Base-by-base conservation (phyloP, 2,329 filamentous ascomycete genomes). In the Paracoccidioides brasiliensis region DNA sequence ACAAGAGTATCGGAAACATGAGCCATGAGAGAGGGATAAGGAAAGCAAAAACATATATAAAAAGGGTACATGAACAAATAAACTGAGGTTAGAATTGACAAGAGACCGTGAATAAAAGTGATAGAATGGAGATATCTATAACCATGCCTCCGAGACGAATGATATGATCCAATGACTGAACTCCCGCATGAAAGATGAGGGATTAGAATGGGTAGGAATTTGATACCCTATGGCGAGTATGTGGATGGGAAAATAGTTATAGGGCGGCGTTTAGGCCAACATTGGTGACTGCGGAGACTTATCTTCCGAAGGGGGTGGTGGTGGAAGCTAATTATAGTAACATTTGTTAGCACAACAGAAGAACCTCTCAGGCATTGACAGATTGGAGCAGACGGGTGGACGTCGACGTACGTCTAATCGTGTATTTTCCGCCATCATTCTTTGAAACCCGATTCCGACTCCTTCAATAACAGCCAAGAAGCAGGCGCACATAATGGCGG, bases 391-490 rank as follows among this genome's bases (percentile, higher is more conserved):
- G 12, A 14, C 4, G 15, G 49, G 3, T 4, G 45, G 8, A 5
- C 3, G 14, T 49, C 37, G 15, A 32, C 49, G 3, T 37, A 85
- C 83, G 75, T 95, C 89, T 64, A 95, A 76, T 75, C 85, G 85
- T 61, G 89, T 95, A 70, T 85, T 86, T 60, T 90, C 87, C 40
- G 90, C 88, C 81, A 95, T 87, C 85, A 95, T 90, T 72, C 90
- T 85, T 72, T 90, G 86, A 76, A 96, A 91, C 7, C 88, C 90
- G 68, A 98, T 97, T 64, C 91, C 91, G 55, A 97, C 93, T 65
- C 93, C 91, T 74, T 98, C 91, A 61, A 98, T 97, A 62, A 98
- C 91, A 52, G 88, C 93, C 48, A 98, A 78, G 66, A 98, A 80
- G 61, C 95, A 87, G 32, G 89, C 93, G 71, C 93, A 97, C 63